Evolutionary conservation across 2,329 filamentous ascomycete species (phyloP).

Genomic region (Diaporthe vexans): DNA sequence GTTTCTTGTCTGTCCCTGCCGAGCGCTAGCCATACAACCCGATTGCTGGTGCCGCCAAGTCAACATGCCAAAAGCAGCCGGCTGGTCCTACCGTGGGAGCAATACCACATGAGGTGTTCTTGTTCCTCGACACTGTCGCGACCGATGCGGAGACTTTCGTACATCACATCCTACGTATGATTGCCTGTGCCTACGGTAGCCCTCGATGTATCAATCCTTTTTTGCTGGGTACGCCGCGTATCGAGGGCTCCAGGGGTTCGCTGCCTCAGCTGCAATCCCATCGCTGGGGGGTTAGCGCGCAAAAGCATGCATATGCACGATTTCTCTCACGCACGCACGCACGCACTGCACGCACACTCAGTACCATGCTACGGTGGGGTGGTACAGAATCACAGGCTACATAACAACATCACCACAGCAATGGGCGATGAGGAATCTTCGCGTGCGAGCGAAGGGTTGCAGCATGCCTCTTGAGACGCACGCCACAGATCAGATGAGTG

Average conservation of each 20-base stretch:
- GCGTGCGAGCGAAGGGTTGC: constrained; percentile 19
- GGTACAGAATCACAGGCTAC: constrained; percentile 1
- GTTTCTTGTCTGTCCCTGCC: constrained; percentile 22
- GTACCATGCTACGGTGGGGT: constrained; percentile 9
- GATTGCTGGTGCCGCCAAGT: constrained; percentile 24
- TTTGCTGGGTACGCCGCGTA: constrained; percentile 12
- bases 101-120: constrained; percentile 9
- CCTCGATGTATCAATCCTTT: not conserved
- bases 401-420: not conserved
- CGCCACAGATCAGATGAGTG: constrained; percentile 22
- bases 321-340: constrained; percentile 28
- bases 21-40: constrained; percentile 2
- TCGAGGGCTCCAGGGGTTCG: constrained; percentile 9
- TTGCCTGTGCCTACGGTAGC: constrained; percentile 32
- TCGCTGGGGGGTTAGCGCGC: constrained; percentile 12
- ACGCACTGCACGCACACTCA: constrained; percentile 9
- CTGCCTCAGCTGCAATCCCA: constrained; percentile 10
- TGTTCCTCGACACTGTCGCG: constrained; percentile 31
- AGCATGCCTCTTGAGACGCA: constrained; percentile 18
- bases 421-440: constrained; percentile 2
- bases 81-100: constrained; percentile 24
- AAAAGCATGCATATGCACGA: constrained; percentile 30
- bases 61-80: constrained; percentile 21
- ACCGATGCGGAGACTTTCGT: constrained; percentile 13
- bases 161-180: constrained; percentile 32